phyloP scores from a whole-genome alignment of 208 protist species.

The Trypanosoma grayi region DNA sequence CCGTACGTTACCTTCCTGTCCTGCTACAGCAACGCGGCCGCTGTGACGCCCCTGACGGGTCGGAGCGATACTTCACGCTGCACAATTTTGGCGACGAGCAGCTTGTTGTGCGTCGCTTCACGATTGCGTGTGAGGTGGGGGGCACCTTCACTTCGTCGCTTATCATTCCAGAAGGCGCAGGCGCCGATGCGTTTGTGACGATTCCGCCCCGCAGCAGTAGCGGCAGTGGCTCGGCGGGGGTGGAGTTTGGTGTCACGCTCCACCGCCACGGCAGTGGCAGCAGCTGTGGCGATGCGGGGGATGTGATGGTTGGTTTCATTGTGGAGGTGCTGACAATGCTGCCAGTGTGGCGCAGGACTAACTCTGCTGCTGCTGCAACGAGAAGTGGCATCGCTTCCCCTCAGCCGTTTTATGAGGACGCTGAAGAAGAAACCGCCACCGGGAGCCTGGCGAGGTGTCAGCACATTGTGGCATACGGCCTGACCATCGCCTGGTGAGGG shows the following conservation, averaged over 20 bases:
- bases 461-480: conserved; percentile 11
- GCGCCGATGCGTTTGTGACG: not conserved
- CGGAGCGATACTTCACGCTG: conserved; percentile 3
- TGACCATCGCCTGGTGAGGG: conserved; percentile 7
- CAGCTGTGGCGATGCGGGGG: not conserved
- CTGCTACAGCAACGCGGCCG: not conserved
- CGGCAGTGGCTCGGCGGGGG: not conserved
- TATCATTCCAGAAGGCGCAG: conserved; percentile 1
- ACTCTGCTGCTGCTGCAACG: not conserved
- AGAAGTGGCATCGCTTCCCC: no score
- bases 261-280: no score
- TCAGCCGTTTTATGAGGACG: no score
- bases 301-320: conserved; percentile 19
- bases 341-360: not conserved
- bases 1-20: conserved; percentile 11
- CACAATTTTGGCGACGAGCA: conserved; percentile 10
- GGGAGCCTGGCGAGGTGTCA: not conserved
- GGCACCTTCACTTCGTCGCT: conserved; percentile 12
- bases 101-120: conserved; percentile 5
- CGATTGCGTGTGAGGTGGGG: conserved; percentile 12
- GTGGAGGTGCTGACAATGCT: conserved; percentile 12
- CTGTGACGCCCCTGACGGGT: not conserved
- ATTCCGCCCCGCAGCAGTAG: not conserved
- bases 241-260: conserved; percentile 1
- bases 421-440: not conserved